phyloP scores from a whole-genome alignment of 768 basidiomycete species.

The Galerina sulciceps region DNA sequence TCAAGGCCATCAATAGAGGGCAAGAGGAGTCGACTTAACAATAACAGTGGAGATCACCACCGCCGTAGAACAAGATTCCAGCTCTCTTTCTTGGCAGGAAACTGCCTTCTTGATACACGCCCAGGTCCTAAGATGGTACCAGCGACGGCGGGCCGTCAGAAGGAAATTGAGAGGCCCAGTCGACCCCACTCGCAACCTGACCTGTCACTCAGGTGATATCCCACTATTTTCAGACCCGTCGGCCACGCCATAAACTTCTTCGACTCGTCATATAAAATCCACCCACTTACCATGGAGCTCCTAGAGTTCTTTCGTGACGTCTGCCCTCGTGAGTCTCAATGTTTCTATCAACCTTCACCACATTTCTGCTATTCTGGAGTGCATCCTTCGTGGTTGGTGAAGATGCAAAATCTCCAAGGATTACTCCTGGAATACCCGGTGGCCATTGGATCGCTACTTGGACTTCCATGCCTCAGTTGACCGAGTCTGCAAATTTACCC shows the following conservation, averaged over 20 bases:
- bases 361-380: neutral
- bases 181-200: no score
- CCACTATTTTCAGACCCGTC: conserved; percentile 1
- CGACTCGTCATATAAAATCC: neutral
- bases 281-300: neutral
- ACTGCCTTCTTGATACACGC: no score
- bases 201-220: neutral
- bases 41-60: no score
- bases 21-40: no score
- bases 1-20: no score
- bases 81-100: no score
- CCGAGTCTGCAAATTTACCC: conserved; percentile 39
- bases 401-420: neutral
- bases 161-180: no score
- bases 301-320: no score
- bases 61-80: no score
- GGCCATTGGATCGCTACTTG: conserved; percentile 39
- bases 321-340: neutral
- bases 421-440: conserved; percentile 1
- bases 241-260: neutral
- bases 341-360: neutral
- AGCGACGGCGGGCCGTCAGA: no score
- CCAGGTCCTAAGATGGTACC: no score
- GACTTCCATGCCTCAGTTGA: conserved; percentile 45
- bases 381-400: neutral